A percentile compares a stretch with the other conserved stretches of the same genome.
Conservation (phyloP, 1,139 yeast species). For the Hyphopichia wangnamkhiaoensis region DNA sequence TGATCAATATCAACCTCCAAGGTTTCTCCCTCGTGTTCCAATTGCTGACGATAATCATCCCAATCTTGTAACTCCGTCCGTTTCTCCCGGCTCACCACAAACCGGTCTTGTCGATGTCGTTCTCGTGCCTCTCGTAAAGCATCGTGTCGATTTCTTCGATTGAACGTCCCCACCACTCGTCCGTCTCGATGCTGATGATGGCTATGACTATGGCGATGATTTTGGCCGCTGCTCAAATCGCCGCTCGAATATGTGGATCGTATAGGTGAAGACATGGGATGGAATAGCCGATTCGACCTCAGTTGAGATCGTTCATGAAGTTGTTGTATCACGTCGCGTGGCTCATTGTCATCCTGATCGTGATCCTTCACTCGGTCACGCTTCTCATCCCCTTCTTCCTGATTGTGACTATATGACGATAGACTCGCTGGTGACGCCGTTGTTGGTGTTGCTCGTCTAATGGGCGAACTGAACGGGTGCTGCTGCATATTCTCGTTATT, state of each 20-base stretch:
- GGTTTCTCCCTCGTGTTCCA: slow-evolving; percentile 17
- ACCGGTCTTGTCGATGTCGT: slow-evolving; percentile 26
- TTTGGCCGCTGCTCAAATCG: slow-evolving; percentile 1
- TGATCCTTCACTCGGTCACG: background rate
- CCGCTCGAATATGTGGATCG: slow-evolving; percentile 1
- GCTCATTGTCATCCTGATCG: background rate
- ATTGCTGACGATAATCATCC: slow-evolving; percentile 17
- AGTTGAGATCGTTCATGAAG: slow-evolving; percentile 18
- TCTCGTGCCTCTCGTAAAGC: slow-evolving; percentile 30
- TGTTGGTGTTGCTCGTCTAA: slow-evolving; percentile 6
- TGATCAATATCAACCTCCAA: slow-evolving; percentile 27
- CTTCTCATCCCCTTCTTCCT: slow-evolving; percentile 4
- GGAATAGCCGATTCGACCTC: slow-evolving; percentile 17
- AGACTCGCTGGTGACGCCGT: no score
- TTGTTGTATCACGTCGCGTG: slow-evolving; percentile 13
- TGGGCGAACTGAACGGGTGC: slow-evolving; percentile 5
- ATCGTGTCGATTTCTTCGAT: slow-evolving; percentile 28
- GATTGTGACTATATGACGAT: slow-evolving; percentile 6
- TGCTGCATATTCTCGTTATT: no score
- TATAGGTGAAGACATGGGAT: slow-evolving; percentile 25
- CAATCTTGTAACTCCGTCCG: slow-evolving; percentile 24
- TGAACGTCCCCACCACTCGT: slow-evolving; percentile 12
- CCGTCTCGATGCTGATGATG: slow-evolving; percentile 4
- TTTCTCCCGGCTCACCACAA: slow-evolving; percentile 21
- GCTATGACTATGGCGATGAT: background rate